A percentile compares a stretch with the other conserved stretches of the same genome.
These are phyloP conservation scores for Ogataea populi-albae DNA, from an alignment of 805 yeast genomes.

Conservation along the genomic window DNA sequence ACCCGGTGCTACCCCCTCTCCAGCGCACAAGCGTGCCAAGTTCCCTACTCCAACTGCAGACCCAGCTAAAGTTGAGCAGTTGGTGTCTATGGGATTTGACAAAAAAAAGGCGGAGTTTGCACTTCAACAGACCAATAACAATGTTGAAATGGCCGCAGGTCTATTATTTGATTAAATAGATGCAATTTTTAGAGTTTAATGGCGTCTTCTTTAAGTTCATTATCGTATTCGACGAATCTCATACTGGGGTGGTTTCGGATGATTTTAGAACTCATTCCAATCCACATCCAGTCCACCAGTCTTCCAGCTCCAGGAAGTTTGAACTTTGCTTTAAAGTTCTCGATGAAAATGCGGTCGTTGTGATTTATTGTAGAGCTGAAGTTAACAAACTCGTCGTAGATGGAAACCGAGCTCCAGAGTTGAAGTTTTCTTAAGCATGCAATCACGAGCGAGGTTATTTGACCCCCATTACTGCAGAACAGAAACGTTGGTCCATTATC, in stretches of 20 bases:
- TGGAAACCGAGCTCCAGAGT: slow-evolving; percentile 86
- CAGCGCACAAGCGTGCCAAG: slow-evolving; percentile 23
- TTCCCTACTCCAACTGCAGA: slow-evolving; percentile 24
- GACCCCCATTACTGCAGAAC: slow-evolving; percentile 89
- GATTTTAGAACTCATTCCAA: slow-evolving; percentile 56
- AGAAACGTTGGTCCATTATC: slow-evolving; percentile 69
- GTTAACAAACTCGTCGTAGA: slow-evolving; percentile 77
- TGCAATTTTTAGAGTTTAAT: slow-evolving; percentile 13
- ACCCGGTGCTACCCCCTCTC: slow-evolving; percentile 14
- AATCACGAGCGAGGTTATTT: slow-evolving; percentile 75
- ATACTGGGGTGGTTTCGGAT: slow-evolving; percentile 55
- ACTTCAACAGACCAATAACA: slow-evolving; percentile 63
- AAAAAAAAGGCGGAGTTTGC: slow-evolving; percentile 64
- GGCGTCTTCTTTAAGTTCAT: slow-evolving; percentile 19
- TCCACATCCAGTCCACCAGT: slow-evolving; percentile 65
- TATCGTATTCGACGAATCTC: slow-evolving; percentile 25
- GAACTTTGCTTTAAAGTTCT: slow-evolving; percentile 67
- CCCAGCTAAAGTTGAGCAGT: slow-evolving; percentile 35
- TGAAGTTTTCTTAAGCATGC: slow-evolving; percentile 84
- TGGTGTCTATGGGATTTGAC: slow-evolving; percentile 70
- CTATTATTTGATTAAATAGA: slow-evolving; percentile 47
- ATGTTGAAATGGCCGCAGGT: slow-evolving; percentile 85
- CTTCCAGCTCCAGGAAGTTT: slow-evolving; percentile 41
- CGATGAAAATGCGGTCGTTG: slow-evolving; percentile 81
- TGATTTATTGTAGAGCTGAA: slow-evolving; percentile 76